Evolutionary conservation across 169 alveolate species (phyloP).

Genomic region (Toxoplasma gondii): DNA sequence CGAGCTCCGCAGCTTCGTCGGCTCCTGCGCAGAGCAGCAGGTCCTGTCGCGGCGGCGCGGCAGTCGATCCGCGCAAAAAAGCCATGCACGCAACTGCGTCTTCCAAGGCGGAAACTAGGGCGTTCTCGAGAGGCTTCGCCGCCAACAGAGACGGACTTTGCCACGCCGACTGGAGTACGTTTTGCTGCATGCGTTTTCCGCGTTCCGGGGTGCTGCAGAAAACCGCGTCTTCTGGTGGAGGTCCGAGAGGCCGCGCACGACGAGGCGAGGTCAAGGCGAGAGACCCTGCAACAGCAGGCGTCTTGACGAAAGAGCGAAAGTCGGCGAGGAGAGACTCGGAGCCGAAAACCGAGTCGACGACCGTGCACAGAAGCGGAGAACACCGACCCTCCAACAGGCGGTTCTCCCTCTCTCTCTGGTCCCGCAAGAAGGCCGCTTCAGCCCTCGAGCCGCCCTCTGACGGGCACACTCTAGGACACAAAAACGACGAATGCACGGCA

Average conservation of each 20-base stretch:
- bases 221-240: no score
- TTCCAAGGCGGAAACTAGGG: not conserved
- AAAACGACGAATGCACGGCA: not conserved
- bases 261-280: not conserved
- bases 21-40: conserved; percentile 54
- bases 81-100: conserved; percentile 5
- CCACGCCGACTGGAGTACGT: conserved; percentile 26
- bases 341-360: conserved; percentile 19
- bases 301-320: not conserved
- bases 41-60: conserved; percentile 45
- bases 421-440: not conserved
- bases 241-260: no score
- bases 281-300: not conserved
- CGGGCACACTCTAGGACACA: no score
- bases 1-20: conserved; percentile 61
- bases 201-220: not conserved
- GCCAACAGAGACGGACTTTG: not conserved
- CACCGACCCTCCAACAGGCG: not conserved
- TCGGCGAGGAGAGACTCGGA: not conserved
- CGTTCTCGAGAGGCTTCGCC: not conserved
- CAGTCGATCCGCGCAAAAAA: not conserved
- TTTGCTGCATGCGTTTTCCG: not conserved
- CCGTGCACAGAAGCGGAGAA: conserved; percentile 15
- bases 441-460: not conserved
- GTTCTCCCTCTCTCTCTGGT: not conserved